Base-by-base conservation (phyloP, 2,329 filamentous ascomycete species). In the Trichoderma asperellum region DNA sequence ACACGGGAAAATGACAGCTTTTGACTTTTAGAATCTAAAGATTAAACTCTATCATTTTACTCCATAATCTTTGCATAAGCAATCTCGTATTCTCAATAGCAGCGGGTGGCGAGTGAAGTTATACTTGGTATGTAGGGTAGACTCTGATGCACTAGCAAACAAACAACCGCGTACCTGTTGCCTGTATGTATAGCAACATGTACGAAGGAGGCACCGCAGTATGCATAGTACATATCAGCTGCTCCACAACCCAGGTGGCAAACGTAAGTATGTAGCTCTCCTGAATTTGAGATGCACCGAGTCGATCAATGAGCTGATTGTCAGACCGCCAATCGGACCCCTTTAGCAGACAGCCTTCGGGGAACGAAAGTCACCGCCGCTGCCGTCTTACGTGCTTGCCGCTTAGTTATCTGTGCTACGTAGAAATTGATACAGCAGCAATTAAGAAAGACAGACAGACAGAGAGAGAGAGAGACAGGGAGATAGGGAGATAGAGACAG, bases 271-370 rank as follows among this genome's bases (percentile, higher is more conserved):
- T 40, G 12, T 5, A 58, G 16, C 5, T 32, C 47, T 64, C 61
- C 52, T n/a, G 21, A 21, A 21, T n/a, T 18, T 2, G 24, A 35
- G 35, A 35, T 40, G 57, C 56, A 37, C 27, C 18, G 3, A 27
- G 40, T 29, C 37, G 63, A 66, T 66, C 55, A 43, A 27, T 67
- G 53, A 35, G 53, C 5, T 67, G 63, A 40, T 12, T 11, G 16
- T 21, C 43, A 64, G 63, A 67, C 63, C 63, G 63, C 63, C 63
- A 58, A 37, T 67, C 29, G 37, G 63, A 24, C 34, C 53, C 53
- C 18, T n/a, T 21, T 6, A 43, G 32, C 18, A 29, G 32, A 52
- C 29, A 18, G 24, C 11, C 49, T 24, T 29, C 2, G 21, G 14
- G n/a, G 7, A 58, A 10, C 27, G 35, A 34, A 29, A n/a, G 34